These are phyloP conservation scores for Paxillus involutus DNA, from an alignment of 768 basidiomycete species.

Conservation along the genomic window DNA sequence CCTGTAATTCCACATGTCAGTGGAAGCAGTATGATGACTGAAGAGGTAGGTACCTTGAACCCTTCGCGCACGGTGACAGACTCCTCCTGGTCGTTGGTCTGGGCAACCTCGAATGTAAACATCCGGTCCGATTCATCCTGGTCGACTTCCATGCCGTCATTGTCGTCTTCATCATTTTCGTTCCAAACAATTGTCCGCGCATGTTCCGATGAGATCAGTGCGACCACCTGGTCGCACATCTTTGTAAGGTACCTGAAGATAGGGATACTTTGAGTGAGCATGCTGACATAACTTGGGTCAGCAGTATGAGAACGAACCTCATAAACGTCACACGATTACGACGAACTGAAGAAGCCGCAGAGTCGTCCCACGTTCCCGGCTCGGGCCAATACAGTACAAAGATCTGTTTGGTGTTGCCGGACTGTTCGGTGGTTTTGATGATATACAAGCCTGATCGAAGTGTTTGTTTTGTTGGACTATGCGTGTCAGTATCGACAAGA, in stretches of 20 bases:
- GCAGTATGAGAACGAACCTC: constrained; percentile 52
- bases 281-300: no score
- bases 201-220: constrained; percentile 50
- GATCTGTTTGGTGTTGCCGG: constrained; percentile 23
- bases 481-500: not conserved
- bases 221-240: constrained; percentile 54
- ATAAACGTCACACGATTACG: constrained; percentile 62
- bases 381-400: constrained; percentile 66
- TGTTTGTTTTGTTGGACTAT: constrained; percentile 12
- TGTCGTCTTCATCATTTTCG: constrained; percentile 24
- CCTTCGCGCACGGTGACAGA: constrained; percentile 42
- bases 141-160: constrained; percentile 27
- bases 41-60: constrained; percentile 39
- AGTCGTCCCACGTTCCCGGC: constrained; percentile 56
- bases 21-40: not conserved
- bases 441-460: constrained; percentile 52
- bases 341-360: constrained; percentile 40
- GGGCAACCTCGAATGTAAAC: constrained; percentile 52
- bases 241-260: constrained; percentile 54
- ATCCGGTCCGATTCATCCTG: constrained; percentile 47
- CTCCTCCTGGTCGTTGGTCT: constrained; percentile 57
- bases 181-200: constrained; percentile 45
- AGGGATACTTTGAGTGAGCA: no score
- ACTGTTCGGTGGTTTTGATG: constrained; percentile 17
- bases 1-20: constrained; percentile 3